These are phyloP conservation scores for Rhodotorula paludigena DNA, from an alignment of 768 basidiomycete species.

Conservation along the genomic window DNA sequence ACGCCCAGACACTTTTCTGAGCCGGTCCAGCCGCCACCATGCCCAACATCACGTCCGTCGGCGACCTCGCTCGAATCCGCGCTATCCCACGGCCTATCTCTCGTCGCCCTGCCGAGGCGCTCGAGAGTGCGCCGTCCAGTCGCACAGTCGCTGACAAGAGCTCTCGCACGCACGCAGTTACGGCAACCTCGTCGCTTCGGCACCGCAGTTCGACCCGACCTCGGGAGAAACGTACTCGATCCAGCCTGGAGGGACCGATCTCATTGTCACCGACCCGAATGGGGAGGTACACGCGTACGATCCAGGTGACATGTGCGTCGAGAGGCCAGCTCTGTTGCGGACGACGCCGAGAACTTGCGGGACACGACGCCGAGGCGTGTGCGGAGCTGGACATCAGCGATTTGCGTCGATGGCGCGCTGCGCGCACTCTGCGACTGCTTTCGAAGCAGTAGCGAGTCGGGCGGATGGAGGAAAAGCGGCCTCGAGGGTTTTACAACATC, in stretches of 20 bases:
- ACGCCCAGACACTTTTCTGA: not conserved
- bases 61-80: too few species aligned
- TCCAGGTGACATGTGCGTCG: slow-evolving; percentile 56
- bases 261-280: slow-evolving; percentile 29
- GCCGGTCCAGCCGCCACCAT: not conserved
- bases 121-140: too few species aligned
- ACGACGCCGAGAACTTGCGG: not conserved
- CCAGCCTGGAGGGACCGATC: slow-evolving; percentile 34
- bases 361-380: not conserved
- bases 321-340: not conserved
- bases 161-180: slow-evolving; percentile 4
- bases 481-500: too few species aligned
- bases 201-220: not conserved
- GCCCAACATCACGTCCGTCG: slow-evolving; percentile 35
- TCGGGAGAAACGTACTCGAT: slow-evolving; percentile 15
- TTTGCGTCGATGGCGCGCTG: too few species aligned
- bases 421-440: too few species aligned
- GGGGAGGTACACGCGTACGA: slow-evolving; percentile 51
- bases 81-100: not conserved
- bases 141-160: too few species aligned
- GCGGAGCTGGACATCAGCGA: too few species aligned
- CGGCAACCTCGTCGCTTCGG: slow-evolving; percentile 15
- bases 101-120: not conserved
- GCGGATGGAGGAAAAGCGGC: too few species aligned
- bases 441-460: too few species aligned